Percentiles rank a stretch among this genome's conserved stretches.
Evolutionary conservation across 139 green algal genomes (phyloP).

Genomic region (Coelastrella sp.): DNA sequence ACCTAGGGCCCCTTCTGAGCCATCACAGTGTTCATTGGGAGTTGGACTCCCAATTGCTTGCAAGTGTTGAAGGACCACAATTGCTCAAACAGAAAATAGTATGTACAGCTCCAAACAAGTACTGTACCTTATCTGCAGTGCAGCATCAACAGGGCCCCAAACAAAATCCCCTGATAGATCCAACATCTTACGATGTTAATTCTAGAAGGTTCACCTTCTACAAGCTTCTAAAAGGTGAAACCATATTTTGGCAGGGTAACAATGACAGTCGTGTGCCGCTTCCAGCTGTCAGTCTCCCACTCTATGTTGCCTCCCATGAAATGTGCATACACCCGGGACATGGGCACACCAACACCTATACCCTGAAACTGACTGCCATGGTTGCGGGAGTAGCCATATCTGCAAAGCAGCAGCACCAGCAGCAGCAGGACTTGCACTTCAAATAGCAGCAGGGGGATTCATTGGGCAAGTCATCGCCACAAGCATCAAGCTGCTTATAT

Average conservation of each 20-base stretch:
- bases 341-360: slow-evolving; percentile 54
- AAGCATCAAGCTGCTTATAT: too few species aligned
- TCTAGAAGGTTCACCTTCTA: too few species aligned
- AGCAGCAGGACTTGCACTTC: neutral
- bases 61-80: too few species aligned
- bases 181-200: too few species aligned
- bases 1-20: too few species aligned
- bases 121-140: neutral
- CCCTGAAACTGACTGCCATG: slow-evolving; percentile 54
- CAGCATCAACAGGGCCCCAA: too few species aligned
- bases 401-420: slow-evolving; percentile 18
- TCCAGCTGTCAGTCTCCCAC: slow-evolving; percentile 34
- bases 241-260: slow-evolving; percentile 49
- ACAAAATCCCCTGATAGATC: too few species aligned
- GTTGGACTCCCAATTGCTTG: too few species aligned
- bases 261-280: slow-evolving; percentile 38
- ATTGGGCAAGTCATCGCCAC: too few species aligned
- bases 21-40: too few species aligned
- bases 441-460: neutral
- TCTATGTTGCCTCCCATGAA: slow-evolving; percentile 55
- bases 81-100: too few species aligned
- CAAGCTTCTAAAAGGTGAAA: slow-evolving; percentile 46
- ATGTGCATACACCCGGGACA: slow-evolving; percentile 47
- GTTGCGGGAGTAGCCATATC: slow-evolving; percentile 57
- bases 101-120: neutral